A percentile compares a stretch with the other conserved stretches of the same genome.
Conservation (phyloP, 352 stramenopile species). For the Halophytophthora batemanensis region DNA sequence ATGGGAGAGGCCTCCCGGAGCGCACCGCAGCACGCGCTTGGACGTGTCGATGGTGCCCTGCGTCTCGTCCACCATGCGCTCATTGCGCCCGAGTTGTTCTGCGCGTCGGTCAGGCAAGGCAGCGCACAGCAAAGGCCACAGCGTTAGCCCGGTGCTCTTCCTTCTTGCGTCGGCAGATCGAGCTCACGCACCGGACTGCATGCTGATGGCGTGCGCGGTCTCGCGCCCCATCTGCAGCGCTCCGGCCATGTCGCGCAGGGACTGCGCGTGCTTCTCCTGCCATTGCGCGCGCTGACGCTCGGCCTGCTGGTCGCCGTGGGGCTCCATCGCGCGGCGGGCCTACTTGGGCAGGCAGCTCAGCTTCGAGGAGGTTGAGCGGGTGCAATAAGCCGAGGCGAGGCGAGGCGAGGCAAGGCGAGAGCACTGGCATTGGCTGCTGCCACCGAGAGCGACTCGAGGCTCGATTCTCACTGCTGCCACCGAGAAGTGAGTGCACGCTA, state of each 20-base stretch:
- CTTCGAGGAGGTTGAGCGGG: no score
- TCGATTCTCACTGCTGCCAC: no score
- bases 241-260: slow-evolving; percentile 47
- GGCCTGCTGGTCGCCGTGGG: no score
- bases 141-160: neutral
- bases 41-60: slow-evolving; percentile 55
- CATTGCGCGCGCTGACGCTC: slow-evolving; percentile 7
- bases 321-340: no score
- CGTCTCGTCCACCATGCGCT: slow-evolving; percentile 53
- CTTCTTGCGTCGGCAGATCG: neutral
- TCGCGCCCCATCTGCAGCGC: slow-evolving; percentile 46
- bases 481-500: no score
- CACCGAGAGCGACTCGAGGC: no score
- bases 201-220: slow-evolving; percentile 59
- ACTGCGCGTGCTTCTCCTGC: slow-evolving; percentile 45
- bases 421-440: no score
- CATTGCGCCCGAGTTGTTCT: slow-evolving; percentile 59
- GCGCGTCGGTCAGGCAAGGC: neutral
- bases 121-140: neutral
- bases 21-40: slow-evolving; percentile 49
- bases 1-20: neutral
- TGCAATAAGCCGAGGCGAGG: no score
- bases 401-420: no score
- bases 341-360: no score
- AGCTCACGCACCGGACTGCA: slow-evolving; percentile 42